Evolutionary conservation across 177 flowering plant genomes (phyloP).

Genomic region (Vitis hybrid): DNA sequence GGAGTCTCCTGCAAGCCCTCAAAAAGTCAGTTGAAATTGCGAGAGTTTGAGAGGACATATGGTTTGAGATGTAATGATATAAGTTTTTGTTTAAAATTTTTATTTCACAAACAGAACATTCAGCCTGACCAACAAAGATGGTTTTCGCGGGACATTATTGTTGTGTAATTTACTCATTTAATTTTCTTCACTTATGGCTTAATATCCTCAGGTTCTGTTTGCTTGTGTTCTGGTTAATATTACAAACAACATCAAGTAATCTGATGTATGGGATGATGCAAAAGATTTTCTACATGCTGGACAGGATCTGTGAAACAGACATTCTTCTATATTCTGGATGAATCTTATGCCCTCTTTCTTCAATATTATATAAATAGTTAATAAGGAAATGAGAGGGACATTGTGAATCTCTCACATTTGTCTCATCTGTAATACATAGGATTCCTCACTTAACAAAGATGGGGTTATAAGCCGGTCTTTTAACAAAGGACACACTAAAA

Average conservation of each 20-base stretch:
- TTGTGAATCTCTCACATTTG: neutral
- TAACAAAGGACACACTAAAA: neutral
- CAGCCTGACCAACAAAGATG: neutral
- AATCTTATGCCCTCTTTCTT: too few species aligned
- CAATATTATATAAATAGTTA: neutral
- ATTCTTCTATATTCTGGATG: too few species aligned
- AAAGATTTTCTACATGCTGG: neutral
- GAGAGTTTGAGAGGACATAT: slow-evolving; percentile 28
- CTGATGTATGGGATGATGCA: neutral
- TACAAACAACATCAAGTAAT: neutral
- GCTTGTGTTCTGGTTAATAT: too few species aligned
- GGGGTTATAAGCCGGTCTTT: neutral
- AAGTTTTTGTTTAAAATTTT: neutral
- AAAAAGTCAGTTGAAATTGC: slow-evolving; percentile 69
- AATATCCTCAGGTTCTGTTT: too few species aligned
- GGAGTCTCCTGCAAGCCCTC: slow-evolving; percentile 65
- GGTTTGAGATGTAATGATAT: slow-evolving; percentile 3
- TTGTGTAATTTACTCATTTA: neutral
- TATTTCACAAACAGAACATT: neutral
- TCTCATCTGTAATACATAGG: neutral
- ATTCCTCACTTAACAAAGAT: neutral
- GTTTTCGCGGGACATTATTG: neutral
- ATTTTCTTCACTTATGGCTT: too few species aligned
- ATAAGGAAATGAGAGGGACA: neutral
- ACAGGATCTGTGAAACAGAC: too few species aligned